Evolutionary conservation across 2,329 filamentous ascomycete species (phyloP), one percentile per base, ranked within the genome.

Genomic region (Elsinoe necatrix): DNA sequence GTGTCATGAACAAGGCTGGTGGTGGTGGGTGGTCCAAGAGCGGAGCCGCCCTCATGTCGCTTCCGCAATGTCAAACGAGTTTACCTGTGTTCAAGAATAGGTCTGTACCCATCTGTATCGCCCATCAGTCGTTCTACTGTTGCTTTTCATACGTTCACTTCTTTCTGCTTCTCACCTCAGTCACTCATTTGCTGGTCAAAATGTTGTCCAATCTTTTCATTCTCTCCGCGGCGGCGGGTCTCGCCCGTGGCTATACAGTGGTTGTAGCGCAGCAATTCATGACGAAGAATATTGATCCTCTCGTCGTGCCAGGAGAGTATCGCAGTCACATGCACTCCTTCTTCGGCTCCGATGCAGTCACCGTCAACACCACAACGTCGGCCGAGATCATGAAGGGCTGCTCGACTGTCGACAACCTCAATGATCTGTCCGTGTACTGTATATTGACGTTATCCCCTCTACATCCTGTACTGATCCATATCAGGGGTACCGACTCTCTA

Each of bases 351-450:
- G 73, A 76, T 58, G 69, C 67, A 43, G 66, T 75, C 14, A 73
- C 71, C 11, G 66, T 65, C 25, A 66, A 67, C 58, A 71, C 71
- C 11, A 71, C 66, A 7, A 71, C 68, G 1, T 71, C 67, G 23
- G 65, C 66, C 2, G 65, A 68, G 56, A 67, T 77, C 1, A 73
- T 74, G 39, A 61, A 64, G 2, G 75, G 75, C 7, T 77, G 75
- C 67, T 72, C 73, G 8, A 72, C 68, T 7, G 71, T 67, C 14
- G 65, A 75, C 59, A 77, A 77, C 64, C 71, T 73, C 18, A 77
- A 77, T 55, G 75, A 77, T 57, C 64, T 75, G 1, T 75, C 72
- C 0, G 65, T 70, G 3, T 77, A 77, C 68, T 77, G 54, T 56
- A 39, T n/a, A 29, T 47, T 14, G 9, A 29, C 16, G 25, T 5